phyloP scores from a whole-genome alignment of 768 basidiomycete genomes.

The Mycena maculata region DNA sequence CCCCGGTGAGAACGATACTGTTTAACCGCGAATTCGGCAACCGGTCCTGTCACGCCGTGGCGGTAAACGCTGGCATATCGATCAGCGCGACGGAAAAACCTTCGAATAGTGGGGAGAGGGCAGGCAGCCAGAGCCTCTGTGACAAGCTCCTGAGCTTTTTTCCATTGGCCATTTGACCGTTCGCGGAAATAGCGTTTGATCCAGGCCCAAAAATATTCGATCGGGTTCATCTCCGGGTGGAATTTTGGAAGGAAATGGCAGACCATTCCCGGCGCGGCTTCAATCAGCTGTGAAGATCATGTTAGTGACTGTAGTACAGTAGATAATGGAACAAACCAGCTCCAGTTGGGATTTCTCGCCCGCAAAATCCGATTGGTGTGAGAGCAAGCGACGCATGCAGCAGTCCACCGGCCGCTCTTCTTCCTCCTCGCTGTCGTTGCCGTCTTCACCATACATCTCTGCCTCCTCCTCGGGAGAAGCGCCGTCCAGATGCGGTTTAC shows the following conservation, averaged over 20 bases:
- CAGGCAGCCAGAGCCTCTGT: not conserved
- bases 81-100: constrained; percentile 8
- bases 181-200: constrained; percentile 10
- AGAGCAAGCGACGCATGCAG: constrained; percentile 33
- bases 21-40: constrained; percentile 11
- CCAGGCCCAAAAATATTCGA: constrained; percentile 24
- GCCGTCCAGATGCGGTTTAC: constrained; percentile 14
- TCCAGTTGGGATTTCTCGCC: constrained; percentile 31
- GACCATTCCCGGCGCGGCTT: constrained; percentile 5
- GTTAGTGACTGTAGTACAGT: not conserved
- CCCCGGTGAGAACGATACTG: constrained; percentile 3
- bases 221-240: constrained; percentile 23
- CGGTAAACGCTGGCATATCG: constrained; percentile 13
- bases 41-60: constrained; percentile 8
- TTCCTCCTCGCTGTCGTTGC: constrained; percentile 25
- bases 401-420: constrained; percentile 28
- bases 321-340: not conserved
- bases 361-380: constrained; percentile 30
- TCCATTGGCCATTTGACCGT: constrained; percentile 8
- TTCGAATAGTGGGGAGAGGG: constrained; percentile 2
- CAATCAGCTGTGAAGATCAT: not conserved
- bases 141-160: constrained; percentile 10
- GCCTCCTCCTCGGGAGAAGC: constrained; percentile 5
- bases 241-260: constrained; percentile 20
- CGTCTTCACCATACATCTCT: constrained; percentile 1